Conservation (phyloP, 257 asterid genomes). For the Euphrasia confusa region DNA sequence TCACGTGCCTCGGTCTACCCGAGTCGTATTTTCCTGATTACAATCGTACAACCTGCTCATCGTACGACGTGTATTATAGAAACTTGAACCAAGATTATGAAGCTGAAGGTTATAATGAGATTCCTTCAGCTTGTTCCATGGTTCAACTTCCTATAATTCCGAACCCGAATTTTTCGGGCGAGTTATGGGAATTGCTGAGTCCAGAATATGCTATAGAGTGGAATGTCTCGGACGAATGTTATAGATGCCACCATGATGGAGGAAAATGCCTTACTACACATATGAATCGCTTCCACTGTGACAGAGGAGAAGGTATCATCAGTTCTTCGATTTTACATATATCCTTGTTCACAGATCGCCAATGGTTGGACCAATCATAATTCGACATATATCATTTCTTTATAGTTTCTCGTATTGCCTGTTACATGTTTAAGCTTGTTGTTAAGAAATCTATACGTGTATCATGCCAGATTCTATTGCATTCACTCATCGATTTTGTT, state of each 20-base stretch:
- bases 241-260: constrained; percentile 28
- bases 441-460: too few species aligned
- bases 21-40: background rate
- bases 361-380: too few species aligned
- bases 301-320: constrained; percentile 32
- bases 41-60: background rate
- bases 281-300: constrained; percentile 20
- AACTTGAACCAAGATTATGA: background rate
- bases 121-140: constrained; percentile 4
- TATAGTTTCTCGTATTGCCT: background rate
- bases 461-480: background rate
- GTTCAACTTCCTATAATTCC: constrained; percentile 26
- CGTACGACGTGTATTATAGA: constrained; percentile 10
- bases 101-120: background rate
- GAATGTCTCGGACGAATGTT: constrained; percentile 32
- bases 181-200: constrained; percentile 4
- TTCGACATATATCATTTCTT: too few species aligned
- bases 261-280: constrained; percentile 27
- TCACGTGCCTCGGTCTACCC: constrained; percentile 17
- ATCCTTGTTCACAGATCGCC: too few species aligned
- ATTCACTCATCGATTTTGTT: background rate
- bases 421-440: background rate
- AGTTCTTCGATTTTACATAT: too few species aligned
- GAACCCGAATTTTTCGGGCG: background rate
- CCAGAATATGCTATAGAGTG: constrained; percentile 27